phyloP scores from a whole-genome alignment of 2,329 filamentous ascomycete species.

The Herpotrichia juniperi region DNA sequence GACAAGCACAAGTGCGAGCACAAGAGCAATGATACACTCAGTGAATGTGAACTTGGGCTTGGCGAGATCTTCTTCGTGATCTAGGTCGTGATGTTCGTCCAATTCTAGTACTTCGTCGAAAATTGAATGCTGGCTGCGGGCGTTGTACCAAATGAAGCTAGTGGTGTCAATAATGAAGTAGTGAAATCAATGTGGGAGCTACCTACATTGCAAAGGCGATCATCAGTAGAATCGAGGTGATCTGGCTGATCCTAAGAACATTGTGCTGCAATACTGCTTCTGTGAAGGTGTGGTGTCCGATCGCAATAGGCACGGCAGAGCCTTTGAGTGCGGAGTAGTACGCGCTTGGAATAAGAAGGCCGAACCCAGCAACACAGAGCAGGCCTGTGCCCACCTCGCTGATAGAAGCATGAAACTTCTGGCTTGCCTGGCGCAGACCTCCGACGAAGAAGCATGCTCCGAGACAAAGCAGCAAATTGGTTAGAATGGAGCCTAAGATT shows the following conservation, averaged over 20 bases:
- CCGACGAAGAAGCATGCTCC: conserved; percentile 82
- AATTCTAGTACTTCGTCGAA: conserved; percentile 76
- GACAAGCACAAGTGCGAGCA: conserved; percentile 70
- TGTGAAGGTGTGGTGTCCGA: conserved; percentile 39
- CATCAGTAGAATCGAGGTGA: conserved; percentile 44
- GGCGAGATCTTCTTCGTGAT: conserved; percentile 63
- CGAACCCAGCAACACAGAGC: conserved; percentile 75
- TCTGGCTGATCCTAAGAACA: conserved; percentile 41
- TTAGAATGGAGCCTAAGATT: conserved; percentile 82
- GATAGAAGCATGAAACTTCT: conserved; percentile 75
- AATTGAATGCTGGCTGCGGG: conserved; percentile 75
- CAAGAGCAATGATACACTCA: conserved; percentile 72
- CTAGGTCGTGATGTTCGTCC: conserved; percentile 71
- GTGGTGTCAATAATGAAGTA: conserved; percentile 54
- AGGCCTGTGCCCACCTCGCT: conserved; percentile 81
- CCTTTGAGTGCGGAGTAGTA: conserved; percentile 53
- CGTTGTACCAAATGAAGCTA: conserved; percentile 72
- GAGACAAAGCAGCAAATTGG: conserved; percentile 79
- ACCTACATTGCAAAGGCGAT: conserved; percentile 52
- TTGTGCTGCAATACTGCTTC: conserved; percentile 41
- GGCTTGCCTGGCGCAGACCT: conserved; percentile 70
- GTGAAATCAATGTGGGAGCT: conserved; percentile 53
- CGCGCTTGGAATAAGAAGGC: conserved; percentile 40
- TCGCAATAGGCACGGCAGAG: conserved; percentile 28
- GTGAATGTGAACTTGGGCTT: conserved; percentile 76